Percentiles rank a stretch among this genome's conserved stretches.
phyloP scores from a whole-genome alignment of 768 basidiomycete species.

The Neoboletus magnificus region DNA sequence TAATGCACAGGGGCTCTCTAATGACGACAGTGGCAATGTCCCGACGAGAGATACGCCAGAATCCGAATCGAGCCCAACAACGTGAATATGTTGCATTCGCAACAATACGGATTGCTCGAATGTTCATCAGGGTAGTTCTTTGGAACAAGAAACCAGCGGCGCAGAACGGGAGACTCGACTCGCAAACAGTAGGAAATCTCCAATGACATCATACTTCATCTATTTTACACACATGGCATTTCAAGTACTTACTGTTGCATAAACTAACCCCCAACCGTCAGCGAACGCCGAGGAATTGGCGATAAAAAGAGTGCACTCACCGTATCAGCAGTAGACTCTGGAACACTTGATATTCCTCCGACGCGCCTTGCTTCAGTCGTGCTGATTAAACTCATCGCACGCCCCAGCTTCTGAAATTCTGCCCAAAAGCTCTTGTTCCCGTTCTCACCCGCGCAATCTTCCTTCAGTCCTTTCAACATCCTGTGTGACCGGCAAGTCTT shows the following conservation, averaged over 20 bases:
- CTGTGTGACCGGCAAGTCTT: slow-evolving; percentile 33
- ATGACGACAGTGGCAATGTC: slow-evolving; percentile 14
- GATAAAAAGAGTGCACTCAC: slow-evolving; percentile 37
- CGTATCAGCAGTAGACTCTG: slow-evolving; percentile 51
- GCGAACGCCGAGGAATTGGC: not conserved
- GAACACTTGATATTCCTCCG: slow-evolving; percentile 55
- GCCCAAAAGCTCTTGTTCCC: slow-evolving; percentile 73
- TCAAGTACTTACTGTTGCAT: slow-evolving; percentile 15
- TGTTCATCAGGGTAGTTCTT: not conserved
- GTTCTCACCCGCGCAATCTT: slow-evolving; percentile 48
- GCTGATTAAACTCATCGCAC: slow-evolving; percentile 57
- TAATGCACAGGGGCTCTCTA: not conserved
- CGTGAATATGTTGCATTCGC: not conserved
- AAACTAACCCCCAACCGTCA: slow-evolving; percentile 17
- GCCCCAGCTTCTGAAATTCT: slow-evolving; percentile 48
- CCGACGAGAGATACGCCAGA: not conserved
- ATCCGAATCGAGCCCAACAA: not conserved
- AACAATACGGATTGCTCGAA: not conserved
- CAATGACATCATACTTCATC: not conserved
- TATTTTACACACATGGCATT: not conserved
- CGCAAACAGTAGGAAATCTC: not conserved
- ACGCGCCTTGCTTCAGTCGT: slow-evolving; percentile 56
- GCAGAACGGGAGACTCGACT: not conserved
- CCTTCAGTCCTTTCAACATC: slow-evolving; percentile 58
- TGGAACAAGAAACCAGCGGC: not conserved